Evolutionary conservation across 2,329 filamentous ascomycete genomes (phyloP), one percentile per base, ranked within the genome.

Genomic region (Alternaria ventricosa): DNA sequence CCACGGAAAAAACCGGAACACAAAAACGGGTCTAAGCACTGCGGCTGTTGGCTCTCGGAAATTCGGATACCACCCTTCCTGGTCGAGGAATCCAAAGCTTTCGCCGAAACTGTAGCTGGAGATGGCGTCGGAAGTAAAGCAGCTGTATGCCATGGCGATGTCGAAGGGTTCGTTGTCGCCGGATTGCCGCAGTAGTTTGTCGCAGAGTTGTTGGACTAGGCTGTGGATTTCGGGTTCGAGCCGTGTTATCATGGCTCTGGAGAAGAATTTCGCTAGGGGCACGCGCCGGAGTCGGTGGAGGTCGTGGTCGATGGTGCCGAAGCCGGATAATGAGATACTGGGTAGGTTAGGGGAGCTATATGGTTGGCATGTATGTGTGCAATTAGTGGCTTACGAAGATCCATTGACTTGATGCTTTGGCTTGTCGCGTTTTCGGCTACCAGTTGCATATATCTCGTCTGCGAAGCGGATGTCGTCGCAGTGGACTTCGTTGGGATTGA

Each of bases 191-290:
- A 74, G 71, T 1, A 74, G 60, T 43, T 74, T 74, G 36, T 72
- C 67, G 28, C 73, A 76, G 2, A 76, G 68, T 43, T 72, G 69
- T 13, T 72, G 64, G 12, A 71, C 71, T 5, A 69, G 33, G 1
- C 36, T 49, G 9, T 70, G 67, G 23, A 75, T 61, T 13, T 72
- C 69, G 3, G 73, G 73, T 43, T 75, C 71, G 15, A 75, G 63
- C 12, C 66, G 65, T 10, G 62, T 53, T 12, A 75, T 74, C 69
- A 71, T 74, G 11, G 66, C 55, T n/a, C 67, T 68, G 0, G 77
- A 79, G 65, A 81, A 81, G 71, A 80, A 81, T 7, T 75, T 76
- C 47, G 74, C 75, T 3, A 81, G 44, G 1, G 79, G 74, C 3
- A 65, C 60, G 36, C 78, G 71, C 13, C 79, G 71, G 10, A 72